Conservation (phyloP, 2,329 filamentous ascomycete genomes). For the Exophiala sideris region DNA sequence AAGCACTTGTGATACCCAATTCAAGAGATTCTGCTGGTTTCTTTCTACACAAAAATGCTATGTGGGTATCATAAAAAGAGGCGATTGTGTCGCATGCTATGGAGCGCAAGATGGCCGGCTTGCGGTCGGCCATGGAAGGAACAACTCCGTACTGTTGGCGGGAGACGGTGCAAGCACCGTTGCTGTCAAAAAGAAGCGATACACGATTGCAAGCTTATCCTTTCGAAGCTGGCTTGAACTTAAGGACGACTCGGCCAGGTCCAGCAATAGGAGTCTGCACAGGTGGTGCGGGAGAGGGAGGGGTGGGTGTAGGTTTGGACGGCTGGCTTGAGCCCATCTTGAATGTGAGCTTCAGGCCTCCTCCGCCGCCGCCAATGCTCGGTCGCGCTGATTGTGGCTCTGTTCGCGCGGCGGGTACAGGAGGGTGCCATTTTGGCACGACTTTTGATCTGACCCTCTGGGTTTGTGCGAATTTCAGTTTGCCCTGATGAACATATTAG, state of each 20-base stretch:
- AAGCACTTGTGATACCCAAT: slow-evolving; percentile 12
- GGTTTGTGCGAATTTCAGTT: slow-evolving; percentile 43
- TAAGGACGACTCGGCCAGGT: slow-evolving; percentile 37
- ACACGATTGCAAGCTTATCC: slow-evolving; percentile 21
- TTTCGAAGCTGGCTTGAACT: slow-evolving; percentile 42
- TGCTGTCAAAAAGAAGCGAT: background rate
- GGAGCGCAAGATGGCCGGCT: background rate
- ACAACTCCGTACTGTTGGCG: too few species aligned
- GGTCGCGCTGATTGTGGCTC: slow-evolving; percentile 9
- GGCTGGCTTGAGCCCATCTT: slow-evolving; percentile 31
- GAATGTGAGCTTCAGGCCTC: slow-evolving; percentile 19
- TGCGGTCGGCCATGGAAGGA: too few species aligned
- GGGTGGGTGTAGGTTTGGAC: slow-evolving; percentile 36
- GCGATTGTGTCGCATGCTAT: background rate
- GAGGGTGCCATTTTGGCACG: slow-evolving; percentile 29
- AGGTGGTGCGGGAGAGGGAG: slow-evolving; percentile 31
- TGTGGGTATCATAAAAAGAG: slow-evolving; percentile 6
- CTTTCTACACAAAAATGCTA: slow-evolving; percentile 2
- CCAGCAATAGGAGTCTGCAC: slow-evolving; percentile 34
- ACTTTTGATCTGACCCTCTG: slow-evolving; percentile 38
- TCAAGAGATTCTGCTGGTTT: background rate
- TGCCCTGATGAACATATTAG: slow-evolving; percentile 34
- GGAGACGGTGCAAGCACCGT: background rate
- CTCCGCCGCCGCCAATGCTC: slow-evolving; percentile 1
- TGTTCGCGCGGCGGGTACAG: slow-evolving; percentile 22